Evolutionary conservation across 768 basidiomycete genomes (phyloP), one percentile per base, ranked within the genome.

Genomic region (Russula foetens): DNA sequence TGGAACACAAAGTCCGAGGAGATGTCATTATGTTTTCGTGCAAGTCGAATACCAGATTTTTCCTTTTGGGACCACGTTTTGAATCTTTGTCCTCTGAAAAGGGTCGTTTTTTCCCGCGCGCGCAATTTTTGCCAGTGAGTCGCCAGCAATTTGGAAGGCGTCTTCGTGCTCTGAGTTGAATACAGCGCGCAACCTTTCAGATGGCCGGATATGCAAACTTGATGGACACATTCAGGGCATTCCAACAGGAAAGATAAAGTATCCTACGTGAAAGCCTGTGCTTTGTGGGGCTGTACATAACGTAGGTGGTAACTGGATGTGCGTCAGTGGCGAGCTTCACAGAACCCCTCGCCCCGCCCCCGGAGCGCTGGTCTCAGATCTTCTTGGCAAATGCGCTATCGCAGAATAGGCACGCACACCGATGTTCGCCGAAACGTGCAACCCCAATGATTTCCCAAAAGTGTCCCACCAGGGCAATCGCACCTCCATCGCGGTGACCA

Each of bases 391-490:
- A 14, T 23, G 17, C 26, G 7, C 56, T 24, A 17, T 43, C 21
- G 49, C 19, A 39, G 59, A 44, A 31, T 43, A 49, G 41, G 49
- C 23, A 50, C 60, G 43, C 59, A 35, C 29, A 44, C 41, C n/a
- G 44, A 28, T 45, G 55, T 61, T 46, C 48, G 54, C 41, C 6
- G 44, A 60, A 56, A 45, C 54, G 54, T 61, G 55, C 52, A 39
- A 24, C 54, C 48, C 11, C 33, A 39, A 35, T 33, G 41, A 61
- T 45, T 51, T 52, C 44, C 55, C 44, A 31, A 56, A 56, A 28
- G 23, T n/a, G 28, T 50, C 60, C 54, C 54, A 17, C 49, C 54
- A 56, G 53, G 50, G 55, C 43, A 56, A 61, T 56, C 60, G 55
- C 21, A 28, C 28, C 24, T 46, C 55, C 55, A 61, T 61, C 60